Evolutionary conservation across 768 basidiomycete genomes (phyloP).

Genomic region (Hortiboletus flavorubellus): DNA sequence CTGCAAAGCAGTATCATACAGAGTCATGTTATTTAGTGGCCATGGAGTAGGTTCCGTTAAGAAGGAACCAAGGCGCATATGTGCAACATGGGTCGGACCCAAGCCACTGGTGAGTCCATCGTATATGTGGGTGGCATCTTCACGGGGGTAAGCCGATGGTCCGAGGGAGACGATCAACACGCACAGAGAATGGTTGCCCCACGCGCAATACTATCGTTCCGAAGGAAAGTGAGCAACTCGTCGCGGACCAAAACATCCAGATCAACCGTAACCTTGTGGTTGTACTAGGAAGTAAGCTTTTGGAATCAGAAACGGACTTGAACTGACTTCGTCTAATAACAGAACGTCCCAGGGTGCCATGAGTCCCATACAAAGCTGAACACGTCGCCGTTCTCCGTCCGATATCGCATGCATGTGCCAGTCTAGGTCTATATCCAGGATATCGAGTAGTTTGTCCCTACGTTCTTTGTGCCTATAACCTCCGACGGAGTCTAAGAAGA

Average conservation of each 20-base stretch:
- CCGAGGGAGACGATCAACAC: slow-evolving; percentile 22
- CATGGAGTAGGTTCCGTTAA: slow-evolving; percentile 66
- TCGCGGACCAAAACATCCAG: slow-evolving; percentile 93
- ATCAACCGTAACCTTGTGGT: slow-evolving; percentile 85
- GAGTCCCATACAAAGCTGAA: slow-evolving; percentile 94
- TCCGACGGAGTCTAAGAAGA: slow-evolving; percentile 95
- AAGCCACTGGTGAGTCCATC: slow-evolving; percentile 67
- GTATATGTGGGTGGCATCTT: slow-evolving; percentile 97
- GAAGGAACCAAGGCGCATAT: slow-evolving; percentile 84
- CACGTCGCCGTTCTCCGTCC: slow-evolving; percentile 90
- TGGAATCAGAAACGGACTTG: not conserved
- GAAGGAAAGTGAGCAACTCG: slow-evolving; percentile 85
- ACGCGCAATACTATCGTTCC: slow-evolving; percentile 72
- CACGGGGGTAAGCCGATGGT: slow-evolving; percentile 2
- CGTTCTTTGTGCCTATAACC: slow-evolving; percentile 92
- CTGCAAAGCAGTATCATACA: slow-evolving; percentile 74
- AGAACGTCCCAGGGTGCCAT: slow-evolving; percentile 95
- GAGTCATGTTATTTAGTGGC: slow-evolving; percentile 44
- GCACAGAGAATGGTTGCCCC: slow-evolving; percentile 85
- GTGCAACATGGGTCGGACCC: slow-evolving; percentile 93
- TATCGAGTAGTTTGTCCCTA: slow-evolving; percentile 80
- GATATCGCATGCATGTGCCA: slow-evolving; percentile 97
- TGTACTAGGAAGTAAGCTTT: not conserved
- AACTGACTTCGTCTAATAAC: slow-evolving; percentile 82
- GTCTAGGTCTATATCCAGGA: slow-evolving; percentile 91